Evolutionary conservation across 2,329 filamentous ascomycete species (phyloP).

Genomic region (Cadophora sp.): DNA sequence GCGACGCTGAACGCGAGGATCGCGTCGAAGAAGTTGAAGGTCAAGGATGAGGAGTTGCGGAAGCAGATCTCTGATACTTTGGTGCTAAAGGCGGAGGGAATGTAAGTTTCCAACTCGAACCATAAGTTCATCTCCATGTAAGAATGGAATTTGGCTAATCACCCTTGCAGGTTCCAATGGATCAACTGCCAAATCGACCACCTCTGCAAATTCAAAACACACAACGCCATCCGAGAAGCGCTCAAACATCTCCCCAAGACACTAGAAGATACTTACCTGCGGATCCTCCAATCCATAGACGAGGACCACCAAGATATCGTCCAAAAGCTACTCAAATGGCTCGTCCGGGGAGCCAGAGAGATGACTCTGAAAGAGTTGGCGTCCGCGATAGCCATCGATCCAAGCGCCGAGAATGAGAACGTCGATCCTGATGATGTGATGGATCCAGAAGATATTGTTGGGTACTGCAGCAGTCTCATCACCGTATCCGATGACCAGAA

Average conservation of each 20-base stretch:
- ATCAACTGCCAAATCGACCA: constrained; percentile 41
- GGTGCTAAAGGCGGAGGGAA: constrained; percentile 17
- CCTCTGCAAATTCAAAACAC: constrained; percentile 12
- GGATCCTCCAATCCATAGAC: constrained; percentile 37
- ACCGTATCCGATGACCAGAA: constrained; percentile 9
- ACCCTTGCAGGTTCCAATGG: constrained; percentile 38
- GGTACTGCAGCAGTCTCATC: constrained; percentile 23
- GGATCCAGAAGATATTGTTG: constrained; percentile 38
- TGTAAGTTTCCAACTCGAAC: background rate
- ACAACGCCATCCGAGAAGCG: constrained; percentile 21
- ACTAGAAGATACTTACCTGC: constrained; percentile 36
- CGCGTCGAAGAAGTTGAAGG: constrained; percentile 8
- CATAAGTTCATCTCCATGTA: background rate
- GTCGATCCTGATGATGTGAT: constrained; percentile 14
- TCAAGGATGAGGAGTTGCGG: constrained; percentile 14
- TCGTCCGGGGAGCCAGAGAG: constrained; percentile 38
- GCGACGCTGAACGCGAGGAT: constrained; percentile 6
- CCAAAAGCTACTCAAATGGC: constrained; percentile 38
- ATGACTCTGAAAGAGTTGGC: constrained; percentile 13
- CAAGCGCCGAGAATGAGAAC: constrained; percentile 11
- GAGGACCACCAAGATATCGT: constrained; percentile 34
- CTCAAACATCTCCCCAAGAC: constrained; percentile 31
- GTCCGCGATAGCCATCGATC: constrained; percentile 41
- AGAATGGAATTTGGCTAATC: background rate
- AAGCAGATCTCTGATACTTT: constrained; percentile 16